Conservation (phyloP, 2,329 filamentous ascomycete genomes). For the Xenoacremonium recifei region DNA sequence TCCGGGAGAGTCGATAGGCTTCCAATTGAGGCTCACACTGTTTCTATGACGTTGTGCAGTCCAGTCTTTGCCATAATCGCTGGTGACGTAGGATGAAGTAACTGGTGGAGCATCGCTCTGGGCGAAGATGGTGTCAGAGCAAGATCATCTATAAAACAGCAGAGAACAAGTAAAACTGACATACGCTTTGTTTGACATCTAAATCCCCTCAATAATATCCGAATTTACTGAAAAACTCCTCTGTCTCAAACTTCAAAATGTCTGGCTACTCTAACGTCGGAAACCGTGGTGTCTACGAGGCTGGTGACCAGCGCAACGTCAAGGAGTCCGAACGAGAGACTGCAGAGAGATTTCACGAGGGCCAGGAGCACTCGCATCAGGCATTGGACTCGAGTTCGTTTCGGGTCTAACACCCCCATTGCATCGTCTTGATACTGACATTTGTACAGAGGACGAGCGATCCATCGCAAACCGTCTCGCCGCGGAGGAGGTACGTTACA, state of each 20-base stretch:
- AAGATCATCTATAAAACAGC: too few species aligned
- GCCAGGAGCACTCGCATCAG: conserved; percentile 66
- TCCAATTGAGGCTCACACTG: too few species aligned
- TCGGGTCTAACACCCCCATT: too few species aligned
- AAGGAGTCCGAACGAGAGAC: conserved; percentile 51
- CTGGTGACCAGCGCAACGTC: conserved; percentile 70
- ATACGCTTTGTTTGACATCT: too few species aligned
- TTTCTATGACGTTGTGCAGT: too few species aligned
- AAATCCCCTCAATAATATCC: conserved; percentile 9
- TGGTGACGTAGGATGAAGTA: too few species aligned
- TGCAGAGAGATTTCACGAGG: conserved; percentile 67
- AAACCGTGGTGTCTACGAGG: conserved; percentile 65
- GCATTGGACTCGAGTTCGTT: conserved; percentile 67
- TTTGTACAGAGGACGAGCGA: conserved; percentile 61
- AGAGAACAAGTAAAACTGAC: too few species aligned
- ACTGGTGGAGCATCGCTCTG: too few species aligned
- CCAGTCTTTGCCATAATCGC: too few species aligned
- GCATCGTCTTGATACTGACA: conserved; percentile 17
- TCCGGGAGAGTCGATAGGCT: too few species aligned
- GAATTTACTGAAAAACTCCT: background rate
- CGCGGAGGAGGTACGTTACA: conserved; percentile 53
- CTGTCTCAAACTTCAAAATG: conserved; percentile 24
- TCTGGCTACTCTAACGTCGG: conserved; percentile 64
- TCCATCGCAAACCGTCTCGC: conserved; percentile 70
- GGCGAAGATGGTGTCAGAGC: too few species aligned